Evolutionary conservation across 2,329 filamentous ascomycete species (phyloP).

Genomic region (Botrytis byssoidea): DNA sequence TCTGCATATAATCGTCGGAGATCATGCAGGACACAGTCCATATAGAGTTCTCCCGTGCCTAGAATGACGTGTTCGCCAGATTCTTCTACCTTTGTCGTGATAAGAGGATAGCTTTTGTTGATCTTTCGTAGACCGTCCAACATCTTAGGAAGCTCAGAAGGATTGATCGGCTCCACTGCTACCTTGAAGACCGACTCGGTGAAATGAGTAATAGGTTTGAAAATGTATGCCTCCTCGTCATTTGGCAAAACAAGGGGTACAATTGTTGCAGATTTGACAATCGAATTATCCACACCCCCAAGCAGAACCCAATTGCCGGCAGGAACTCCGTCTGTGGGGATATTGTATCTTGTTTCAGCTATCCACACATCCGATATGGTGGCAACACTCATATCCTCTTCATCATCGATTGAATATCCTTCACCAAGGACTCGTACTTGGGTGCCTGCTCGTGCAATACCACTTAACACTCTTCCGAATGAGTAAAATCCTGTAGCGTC

Average conservation of each 20-base stretch:
- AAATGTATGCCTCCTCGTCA: constrained; percentile 91
- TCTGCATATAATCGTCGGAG: constrained; percentile 90
- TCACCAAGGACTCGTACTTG: constrained; percentile 91
- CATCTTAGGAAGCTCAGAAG: constrained; percentile 98
- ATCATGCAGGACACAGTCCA: constrained; percentile 98
- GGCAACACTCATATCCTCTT: constrained; percentile 92
- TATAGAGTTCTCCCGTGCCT: constrained; percentile 97
- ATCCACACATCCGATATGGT: constrained; percentile 87
- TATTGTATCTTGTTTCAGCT: constrained; percentile 87
- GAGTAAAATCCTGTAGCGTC: constrained; percentile 92
- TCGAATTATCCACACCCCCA: constrained; percentile 92
- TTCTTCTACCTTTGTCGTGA: constrained; percentile 96
- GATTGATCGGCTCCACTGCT: constrained; percentile 96
- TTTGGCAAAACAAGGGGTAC: constrained; percentile 77
- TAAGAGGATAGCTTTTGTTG: constrained; percentile 95
- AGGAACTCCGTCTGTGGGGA: constrained; percentile 86
- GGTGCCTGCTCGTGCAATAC: constrained; percentile 77
- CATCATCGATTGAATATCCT: constrained; percentile 92
- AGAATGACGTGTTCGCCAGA: constrained; percentile 94
- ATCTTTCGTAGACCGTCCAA: constrained; percentile 93
- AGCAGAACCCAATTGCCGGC: constrained; percentile 94
- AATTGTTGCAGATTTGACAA: constrained; percentile 94
- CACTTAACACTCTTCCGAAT: constrained; percentile 89
- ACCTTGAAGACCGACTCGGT: constrained; percentile 98
- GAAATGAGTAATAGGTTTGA: constrained; percentile 88